Base-by-base conservation (phyloP, 1,284 basidiomycete genomes). In the Polyporus tsugae region DNA sequence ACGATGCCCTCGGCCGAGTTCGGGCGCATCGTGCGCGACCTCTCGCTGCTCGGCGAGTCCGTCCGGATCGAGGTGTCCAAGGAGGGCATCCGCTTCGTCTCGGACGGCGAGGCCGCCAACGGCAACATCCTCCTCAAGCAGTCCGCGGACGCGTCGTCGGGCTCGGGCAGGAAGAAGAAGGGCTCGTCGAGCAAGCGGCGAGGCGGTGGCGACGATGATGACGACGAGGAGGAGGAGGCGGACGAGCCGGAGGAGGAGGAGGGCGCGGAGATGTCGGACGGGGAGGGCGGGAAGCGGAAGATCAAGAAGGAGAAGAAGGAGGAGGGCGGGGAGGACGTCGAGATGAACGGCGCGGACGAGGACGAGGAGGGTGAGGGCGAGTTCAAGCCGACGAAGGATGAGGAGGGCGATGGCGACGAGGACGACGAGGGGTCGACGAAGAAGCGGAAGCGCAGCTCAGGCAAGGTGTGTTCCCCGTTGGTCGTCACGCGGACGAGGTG, bases 41-140 rank as follows among this genome's bases (percentile, higher is more conserved):
- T 99, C 22, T 90, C 91, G n/a, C 89, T 91, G 68, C 88, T 99
- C 7, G 97, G 98, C 66, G 98, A 99, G 84, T 92, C 90, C 59
- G 97, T 99, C 68, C 93, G 95, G 69, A 98, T 99, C 79, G 96
- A 99, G 75, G 96, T 98, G 52, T 91, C 91, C 72, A 99, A 99
- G 79, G 97, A 99, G 79, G 98, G 97, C 57, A 93, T 99, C 22
- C 87, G 95, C n/a, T 99, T 99, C 80, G 88, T 90, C 11, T 89
- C 91, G 58, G 97, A 99, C 62, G 98, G 98, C 55, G 98, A 99
- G 81, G 91, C 96, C 7, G 97, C 97, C 13, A 96, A 95, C 67
- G 97, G 96, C 1, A 92, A 85, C 74, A 92, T 99, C 7, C 86
- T 98, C 33, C 82, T 99, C 61, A 95, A 95, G 81, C 95, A 94